phyloP scores from a whole-genome alignment of 2,329 filamentous ascomycete species.

The Talaromyces sp. region DNA sequence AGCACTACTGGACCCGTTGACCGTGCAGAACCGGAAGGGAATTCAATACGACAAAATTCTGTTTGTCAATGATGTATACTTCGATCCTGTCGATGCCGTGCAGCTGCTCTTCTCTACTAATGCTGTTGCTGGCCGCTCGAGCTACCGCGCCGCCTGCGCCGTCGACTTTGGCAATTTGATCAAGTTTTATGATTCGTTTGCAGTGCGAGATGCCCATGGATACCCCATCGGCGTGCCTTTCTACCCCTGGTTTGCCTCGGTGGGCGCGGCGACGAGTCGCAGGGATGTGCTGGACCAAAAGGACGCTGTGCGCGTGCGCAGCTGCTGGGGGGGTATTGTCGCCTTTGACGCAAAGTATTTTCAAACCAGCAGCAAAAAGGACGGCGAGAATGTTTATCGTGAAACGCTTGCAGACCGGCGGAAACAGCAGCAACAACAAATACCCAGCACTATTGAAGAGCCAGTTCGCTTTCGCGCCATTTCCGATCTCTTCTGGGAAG shows the following conservation, averaged over 20 bases:
- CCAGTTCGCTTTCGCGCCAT: slow-evolving; percentile 55
- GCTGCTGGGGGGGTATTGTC: slow-evolving; percentile 74
- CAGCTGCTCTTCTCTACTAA: slow-evolving; percentile 60
- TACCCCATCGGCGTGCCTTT: slow-evolving; percentile 64
- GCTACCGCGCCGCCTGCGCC: slow-evolving; percentile 66
- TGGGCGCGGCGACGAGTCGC: slow-evolving; percentile 49
- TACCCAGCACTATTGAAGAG: not conserved
- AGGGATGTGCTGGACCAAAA: slow-evolving; percentile 55
- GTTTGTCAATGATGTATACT: slow-evolving; percentile 63
- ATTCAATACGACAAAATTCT: slow-evolving; percentile 52
- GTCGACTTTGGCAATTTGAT: slow-evolving; percentile 68
- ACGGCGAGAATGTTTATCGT: not conserved
- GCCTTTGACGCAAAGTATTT: slow-evolving; percentile 44
- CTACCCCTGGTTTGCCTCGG: slow-evolving; percentile 63
- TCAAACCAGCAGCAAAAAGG: slow-evolving; percentile 20
- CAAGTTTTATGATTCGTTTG: slow-evolving; percentile 73
- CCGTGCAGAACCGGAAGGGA: slow-evolving; percentile 32
- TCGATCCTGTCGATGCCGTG: slow-evolving; percentile 52
- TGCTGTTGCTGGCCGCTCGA: slow-evolving; percentile 42
- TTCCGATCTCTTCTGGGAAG: slow-evolving; percentile 55
- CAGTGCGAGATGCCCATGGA: slow-evolving; percentile 64
- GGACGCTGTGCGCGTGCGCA: slow-evolving; percentile 60
- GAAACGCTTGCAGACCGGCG: not conserved
- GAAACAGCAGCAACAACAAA: not conserved
- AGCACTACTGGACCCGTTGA: slow-evolving; percentile 59